Evolutionary conservation across 805 yeast species (phyloP).

Genomic region (Myxozyma vanderwaltii): DNA sequence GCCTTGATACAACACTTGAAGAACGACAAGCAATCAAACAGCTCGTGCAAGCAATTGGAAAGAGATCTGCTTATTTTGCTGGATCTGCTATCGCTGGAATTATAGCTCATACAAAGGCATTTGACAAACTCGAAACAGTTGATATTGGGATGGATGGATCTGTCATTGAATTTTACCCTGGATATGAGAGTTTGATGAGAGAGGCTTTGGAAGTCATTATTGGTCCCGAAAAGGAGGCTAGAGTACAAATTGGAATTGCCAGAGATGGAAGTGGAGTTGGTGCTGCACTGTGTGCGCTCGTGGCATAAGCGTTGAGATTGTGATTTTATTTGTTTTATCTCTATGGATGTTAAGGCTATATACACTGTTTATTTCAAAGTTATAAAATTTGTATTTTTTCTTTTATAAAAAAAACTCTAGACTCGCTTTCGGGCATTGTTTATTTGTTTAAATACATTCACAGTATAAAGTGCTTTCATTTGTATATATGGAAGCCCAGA

Average conservation of each 20-base stretch:
- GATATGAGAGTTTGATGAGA: slow-evolving; percentile 75
- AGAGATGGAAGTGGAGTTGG: slow-evolving; percentile 98
- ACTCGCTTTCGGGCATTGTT: too few species aligned
- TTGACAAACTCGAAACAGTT: slow-evolving; percentile 70
- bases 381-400: too few species aligned
- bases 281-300: slow-evolving; percentile 85
- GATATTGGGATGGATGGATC: slow-evolving; percentile 97
- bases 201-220: slow-evolving; percentile 70
- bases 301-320: not conserved
- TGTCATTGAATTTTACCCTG: slow-evolving; percentile 90
- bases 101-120: slow-evolving; percentile 63
- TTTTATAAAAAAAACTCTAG: too few species aligned
- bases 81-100: slow-evolving; percentile 91
- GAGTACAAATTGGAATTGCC: slow-evolving; percentile 76
- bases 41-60: slow-evolving; percentile 76
- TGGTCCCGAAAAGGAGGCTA: slow-evolving; percentile 61
- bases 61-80: slow-evolving; percentile 85
- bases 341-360: too few species aligned
- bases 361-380: too few species aligned
- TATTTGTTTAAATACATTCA: too few species aligned
- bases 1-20: slow-evolving; percentile 51
- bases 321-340: too few species aligned
- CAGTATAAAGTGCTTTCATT: too few species aligned
- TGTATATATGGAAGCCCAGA: too few species aligned
- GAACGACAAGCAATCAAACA: slow-evolving; percentile 76